Base-by-base conservation (phyloP, 352 stramenopile genomes). In the Phytophthora ohioensis region DNA sequence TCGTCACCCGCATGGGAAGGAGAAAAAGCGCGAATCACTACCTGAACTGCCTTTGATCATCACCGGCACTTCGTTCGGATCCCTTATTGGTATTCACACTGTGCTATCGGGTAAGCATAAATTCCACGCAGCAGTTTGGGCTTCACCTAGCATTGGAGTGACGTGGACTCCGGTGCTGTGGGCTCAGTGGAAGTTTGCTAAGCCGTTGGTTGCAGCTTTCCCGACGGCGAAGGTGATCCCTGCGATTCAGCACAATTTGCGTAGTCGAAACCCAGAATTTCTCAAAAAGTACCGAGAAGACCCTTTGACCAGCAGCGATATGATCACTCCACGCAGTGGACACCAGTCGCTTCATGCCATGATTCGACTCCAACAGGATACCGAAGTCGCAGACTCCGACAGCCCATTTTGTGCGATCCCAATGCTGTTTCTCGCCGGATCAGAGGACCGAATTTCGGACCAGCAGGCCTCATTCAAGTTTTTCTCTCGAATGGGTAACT, bases 341-440 rank as follows among this genome's bases (percentile, higher is more conserved):
- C 67, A 78, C 17, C 42, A 88, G 56, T 80, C 69, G n/a, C 64
- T 88, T n/a, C 17, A 69, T 42, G 78, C 76, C 43, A 84, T 86
- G 75, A 52, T 58, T 32, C 51, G 66, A 38, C 75, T 88, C n/a
- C 57, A 75, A 38, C 57, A 64, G 4, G 78, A 83, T 34, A 38
- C 17, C 5, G 49, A 63, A 49, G 58, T 82, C 1, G 39, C 67
- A 4, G 43, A 74, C 30, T 10, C 45, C 0, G 55, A 70, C 2
- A 69, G 61, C 17, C 15, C 56, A 4, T 75, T 80, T 31, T 67
- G 58, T 42, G 7, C 46, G 5, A 42, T 79, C 7, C 66, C 78
- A 17, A 73, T 82, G 71, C 21, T 85, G 12, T 79, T 90, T 39
- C 46, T 92, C 2, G 71, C 80, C 32, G 84, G 84, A 32, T 81